phyloP scores from a whole-genome alignment of 371 early-diverging fungal species.

The Conidiobolus incongruus region DNA sequence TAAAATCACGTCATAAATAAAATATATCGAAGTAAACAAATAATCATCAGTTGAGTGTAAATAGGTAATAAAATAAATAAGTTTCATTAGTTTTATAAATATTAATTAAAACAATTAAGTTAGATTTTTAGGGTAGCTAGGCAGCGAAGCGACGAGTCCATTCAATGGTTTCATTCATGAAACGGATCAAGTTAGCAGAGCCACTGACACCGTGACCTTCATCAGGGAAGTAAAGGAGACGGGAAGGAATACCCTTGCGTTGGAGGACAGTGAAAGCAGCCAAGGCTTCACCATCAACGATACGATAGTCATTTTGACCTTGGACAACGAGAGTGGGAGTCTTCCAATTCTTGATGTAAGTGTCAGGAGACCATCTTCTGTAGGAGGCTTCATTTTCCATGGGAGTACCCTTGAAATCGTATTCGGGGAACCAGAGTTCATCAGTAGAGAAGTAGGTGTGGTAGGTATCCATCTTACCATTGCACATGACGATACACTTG shows the following conservation, averaged over 20 bases:
- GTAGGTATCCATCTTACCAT: conserved; percentile 47
- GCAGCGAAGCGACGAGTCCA: no score
- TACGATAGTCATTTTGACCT: conserved; percentile 34
- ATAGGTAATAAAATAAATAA: no score
- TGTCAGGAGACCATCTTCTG: conserved; percentile 47
- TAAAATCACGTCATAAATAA: no score
- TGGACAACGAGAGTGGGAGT: conserved; percentile 64
- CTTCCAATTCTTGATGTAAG: conserved; percentile 44
- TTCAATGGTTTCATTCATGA: conserved; percentile 43
- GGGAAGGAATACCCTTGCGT: conserved; percentile 39
- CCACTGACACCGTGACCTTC: conserved; percentile 38
- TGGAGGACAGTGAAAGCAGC: conserved; percentile 57
- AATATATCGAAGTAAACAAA: no score
- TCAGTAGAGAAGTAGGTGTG: conserved; percentile 47
- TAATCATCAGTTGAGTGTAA: no score
- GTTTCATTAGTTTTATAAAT: no score
- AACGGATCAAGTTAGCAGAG: conserved; percentile 32
- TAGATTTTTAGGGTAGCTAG: no score
- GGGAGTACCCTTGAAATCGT: conserved; percentile 42
- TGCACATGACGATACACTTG: conserved; percentile 53
- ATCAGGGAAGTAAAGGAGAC: conserved; percentile 60
- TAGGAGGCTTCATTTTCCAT: conserved; percentile 15
- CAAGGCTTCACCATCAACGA: conserved; percentile 42
- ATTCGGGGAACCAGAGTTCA: conserved; percentile 60
- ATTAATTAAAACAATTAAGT: no score